These are phyloP conservation scores for Primulina eburnea DNA, from an alignment of 257 asterid genomes.

Conservation along the genomic window DNA sequence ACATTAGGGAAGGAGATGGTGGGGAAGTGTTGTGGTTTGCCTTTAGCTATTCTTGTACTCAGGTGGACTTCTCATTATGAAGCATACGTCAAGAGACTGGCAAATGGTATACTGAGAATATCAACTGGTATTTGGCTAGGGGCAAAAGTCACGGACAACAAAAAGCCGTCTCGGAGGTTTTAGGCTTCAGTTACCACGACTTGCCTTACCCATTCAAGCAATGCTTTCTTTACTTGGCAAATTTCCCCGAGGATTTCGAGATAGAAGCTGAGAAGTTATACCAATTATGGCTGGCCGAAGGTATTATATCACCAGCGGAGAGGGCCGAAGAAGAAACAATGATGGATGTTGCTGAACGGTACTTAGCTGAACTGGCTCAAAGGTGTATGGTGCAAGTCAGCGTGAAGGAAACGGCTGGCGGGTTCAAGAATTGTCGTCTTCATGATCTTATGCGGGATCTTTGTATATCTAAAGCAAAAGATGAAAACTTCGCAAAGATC, in stretches of 20 bases:
- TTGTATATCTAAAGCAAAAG: conserved; percentile 33
- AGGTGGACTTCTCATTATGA: conserved; percentile 32
- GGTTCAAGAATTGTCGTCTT: conserved; percentile 35
- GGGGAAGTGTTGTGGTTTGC: conserved; percentile 34
- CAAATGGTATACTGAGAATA: conserved; percentile 29
- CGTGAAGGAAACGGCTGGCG: conserved; percentile 39
- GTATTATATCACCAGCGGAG: conserved; percentile 30
- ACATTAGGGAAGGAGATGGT: conserved; percentile 38
- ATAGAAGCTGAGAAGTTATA: conserved; percentile 41
- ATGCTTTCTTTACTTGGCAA: conserved; percentile 37
- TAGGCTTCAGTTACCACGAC: conserved; percentile 37
- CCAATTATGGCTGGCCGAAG: conserved; percentile 42
- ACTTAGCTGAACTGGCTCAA: conserved; percentile 39
- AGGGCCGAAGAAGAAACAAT: conserved; percentile 36
- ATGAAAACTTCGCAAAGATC: conserved; percentile 34
- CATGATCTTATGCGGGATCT: conserved; percentile 47
- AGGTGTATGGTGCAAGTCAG: conserved; percentile 41
- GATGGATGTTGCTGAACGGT: conserved; percentile 40
- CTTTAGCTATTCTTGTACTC: conserved; percentile 36
- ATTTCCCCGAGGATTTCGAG: conserved; percentile 40
- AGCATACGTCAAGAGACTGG: conserved; percentile 31
- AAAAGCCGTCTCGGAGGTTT: conserved; percentile 28
- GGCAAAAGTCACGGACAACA: conserved; percentile 32
- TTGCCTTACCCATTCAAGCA: conserved; percentile 37
- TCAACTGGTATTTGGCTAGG: conserved; percentile 32